Evolutionary conservation across 2,329 filamentous ascomycete genomes (phyloP).

Genomic region (Blastomyces emzantsi): DNA sequence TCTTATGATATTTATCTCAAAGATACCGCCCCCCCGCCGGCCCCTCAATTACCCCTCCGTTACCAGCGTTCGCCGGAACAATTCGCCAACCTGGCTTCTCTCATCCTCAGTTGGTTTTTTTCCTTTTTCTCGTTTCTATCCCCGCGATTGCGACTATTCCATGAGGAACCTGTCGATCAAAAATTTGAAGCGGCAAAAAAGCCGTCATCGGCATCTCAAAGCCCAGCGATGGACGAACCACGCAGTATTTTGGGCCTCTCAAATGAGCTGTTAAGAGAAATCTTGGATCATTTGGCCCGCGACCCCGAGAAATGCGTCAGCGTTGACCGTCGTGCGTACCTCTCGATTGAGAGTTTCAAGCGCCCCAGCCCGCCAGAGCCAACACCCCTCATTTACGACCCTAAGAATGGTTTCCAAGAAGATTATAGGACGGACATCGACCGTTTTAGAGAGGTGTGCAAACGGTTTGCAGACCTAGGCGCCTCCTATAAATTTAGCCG

Average conservation of each 20-base stretch:
- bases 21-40: neutral
- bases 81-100: conserved; percentile 9
- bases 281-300: conserved; percentile 45
- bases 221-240: conserved; percentile 18
- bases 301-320: conserved; percentile 44
- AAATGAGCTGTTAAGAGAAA: conserved; percentile 43
- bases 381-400: conserved; percentile 14
- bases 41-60: conserved; percentile 1
- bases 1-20: neutral
- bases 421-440: conserved; percentile 17
- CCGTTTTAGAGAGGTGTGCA: conserved; percentile 39
- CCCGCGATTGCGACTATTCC: conserved; percentile 5
- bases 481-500: conserved; percentile 43
- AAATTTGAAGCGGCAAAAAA: conserved; percentile 11
- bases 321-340: conserved; percentile 44
- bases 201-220: conserved; percentile 10
- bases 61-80: neutral
- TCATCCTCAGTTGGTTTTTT: conserved; percentile 11
- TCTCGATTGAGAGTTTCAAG: conserved; percentile 49
- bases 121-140: conserved; percentile 11
- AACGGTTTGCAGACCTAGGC: conserved; percentile 41
- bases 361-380: conserved; percentile 29
- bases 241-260: conserved; percentile 24
- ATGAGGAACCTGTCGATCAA: conserved; percentile 12
- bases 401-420: conserved; percentile 13